Evolutionary conservation across 768 basidiomycete species (phyloP), one percentile per base, ranked within the genome.

Genomic region (Chiua virens): DNA sequence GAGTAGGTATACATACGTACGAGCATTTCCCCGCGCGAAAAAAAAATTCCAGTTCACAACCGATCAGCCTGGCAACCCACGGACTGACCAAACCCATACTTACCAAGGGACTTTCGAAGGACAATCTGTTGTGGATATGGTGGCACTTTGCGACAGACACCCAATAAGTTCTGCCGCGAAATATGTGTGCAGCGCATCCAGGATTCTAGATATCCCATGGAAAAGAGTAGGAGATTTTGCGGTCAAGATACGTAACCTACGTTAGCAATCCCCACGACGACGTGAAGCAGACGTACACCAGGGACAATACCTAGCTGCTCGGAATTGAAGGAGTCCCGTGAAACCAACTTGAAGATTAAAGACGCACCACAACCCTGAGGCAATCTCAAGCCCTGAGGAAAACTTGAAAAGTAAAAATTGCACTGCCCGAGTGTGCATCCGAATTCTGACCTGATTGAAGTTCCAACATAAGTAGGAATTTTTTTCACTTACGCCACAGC

Each of bases 401-500:
- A 56, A 21, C 37, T 47, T 9, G 17, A 39, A 28, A 44, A 54
- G 10, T 58, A 58, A 39, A 49, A 45, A 2, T 48, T 28, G 20
- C 38, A 45, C 28, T 53, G 56, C 2, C 56, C 56, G 0, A 58
- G 9, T 18, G 46, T 58, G 22, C 56, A 58, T 5, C 56, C 56
- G 14, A 42, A 53, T n/a, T n/a, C n/a, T 13, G 58, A 34, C 46
- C 56, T 58, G 27, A 27, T 8, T 27, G 27, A 27, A 8, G 27
- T 27, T 27, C 27, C 27, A 43, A 17, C 5, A n/a, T n/a, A n/a
- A n/a, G n/a, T n/a, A n/a, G n/a, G n/a, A n/a, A n/a, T n/a, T n/a
- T n/a, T n/a, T n/a, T n/a, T n/a, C n/a, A n/a, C n/a, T n/a, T n/a
- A n/a, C n/a, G n/a, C n/a, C n/a, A n/a, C n/a, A n/a, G n/a, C n/a